These are phyloP conservation scores for Vachellia collinsii DNA, from an alignment of 306 rosid genomes.

Conservation along the genomic window DNA sequence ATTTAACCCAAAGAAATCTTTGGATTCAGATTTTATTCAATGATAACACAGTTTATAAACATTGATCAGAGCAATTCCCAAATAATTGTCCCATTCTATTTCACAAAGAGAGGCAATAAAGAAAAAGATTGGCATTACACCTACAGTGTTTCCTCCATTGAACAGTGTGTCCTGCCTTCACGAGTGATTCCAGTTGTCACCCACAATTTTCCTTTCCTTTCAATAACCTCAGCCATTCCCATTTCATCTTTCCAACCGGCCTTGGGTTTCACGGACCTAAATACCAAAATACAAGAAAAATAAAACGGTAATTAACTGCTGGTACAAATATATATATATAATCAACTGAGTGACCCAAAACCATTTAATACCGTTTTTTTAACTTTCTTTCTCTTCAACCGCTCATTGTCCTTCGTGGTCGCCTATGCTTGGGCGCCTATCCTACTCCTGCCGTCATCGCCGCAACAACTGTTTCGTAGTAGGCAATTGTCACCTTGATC, in stretches of 20 bases:
- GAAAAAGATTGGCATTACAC: conserved; percentile 44
- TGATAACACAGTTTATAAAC: neutral
- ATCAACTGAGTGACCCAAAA: neutral
- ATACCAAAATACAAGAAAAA: neutral
- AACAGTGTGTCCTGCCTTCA: conserved; percentile 59
- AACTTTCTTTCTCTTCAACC: no score
- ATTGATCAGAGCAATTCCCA: neutral
- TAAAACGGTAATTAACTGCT: neutral
- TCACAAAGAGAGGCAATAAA: neutral
- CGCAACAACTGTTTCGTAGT: no score
- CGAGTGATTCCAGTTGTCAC: conserved; percentile 77
- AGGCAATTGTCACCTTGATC: no score
- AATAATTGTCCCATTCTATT: conserved; percentile 11
- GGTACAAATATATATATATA: neutral
- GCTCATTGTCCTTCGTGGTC: no score
- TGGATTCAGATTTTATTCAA: neutral
- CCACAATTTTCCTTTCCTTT: conserved; percentile 70
- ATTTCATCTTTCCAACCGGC: conserved; percentile 64
- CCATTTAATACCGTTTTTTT: no score
- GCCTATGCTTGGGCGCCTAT: no score
- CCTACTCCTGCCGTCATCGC: no score
- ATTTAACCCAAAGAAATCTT: neutral
- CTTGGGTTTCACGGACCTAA: conserved; percentile 57
- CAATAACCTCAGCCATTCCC: conserved; percentile 70
- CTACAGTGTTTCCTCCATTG: conserved; percentile 82